Conservation (phyloP, 176 grass and related monocot species). For the Ensete ventricosum region DNA sequence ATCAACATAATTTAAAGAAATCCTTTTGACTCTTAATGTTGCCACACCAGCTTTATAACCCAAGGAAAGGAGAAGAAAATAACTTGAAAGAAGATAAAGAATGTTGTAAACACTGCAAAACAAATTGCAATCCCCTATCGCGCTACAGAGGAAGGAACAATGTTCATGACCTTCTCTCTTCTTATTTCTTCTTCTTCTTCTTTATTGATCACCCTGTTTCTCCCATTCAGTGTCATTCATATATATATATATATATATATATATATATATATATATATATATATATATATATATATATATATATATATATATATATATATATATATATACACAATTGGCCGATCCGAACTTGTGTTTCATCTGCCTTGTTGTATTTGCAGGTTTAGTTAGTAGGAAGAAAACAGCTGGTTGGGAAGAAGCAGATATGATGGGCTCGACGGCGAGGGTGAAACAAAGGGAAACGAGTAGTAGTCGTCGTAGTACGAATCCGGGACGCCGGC, state of each 20-base stretch:
- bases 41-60: too few species aligned
- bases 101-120: not conserved
- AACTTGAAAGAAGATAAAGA: too few species aligned
- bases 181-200: not conserved
- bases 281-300: not conserved
- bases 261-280: not conserved
- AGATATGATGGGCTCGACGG: constrained; percentile 21
- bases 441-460: constrained; percentile 23
- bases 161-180: not conserved
- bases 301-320: too few species aligned
- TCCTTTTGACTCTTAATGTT: too few species aligned
- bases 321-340: not conserved
- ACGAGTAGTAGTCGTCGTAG: constrained; percentile 52
- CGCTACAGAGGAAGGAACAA: not conserved
- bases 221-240: not conserved
- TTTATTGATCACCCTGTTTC: not conserved
- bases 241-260: not conserved
- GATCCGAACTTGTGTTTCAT: not conserved
- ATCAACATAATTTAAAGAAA: too few species aligned
- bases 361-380: too few species aligned
- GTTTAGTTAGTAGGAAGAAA: not conserved
- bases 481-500: constrained; percentile 37
- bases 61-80: too few species aligned
- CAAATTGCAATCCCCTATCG: not conserved
- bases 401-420: not conserved